Evolutionary conservation across 352 stramenopile genomes (phyloP), one percentile per base, ranked within the genome.

Genomic region (Pythium guiyangense): DNA sequence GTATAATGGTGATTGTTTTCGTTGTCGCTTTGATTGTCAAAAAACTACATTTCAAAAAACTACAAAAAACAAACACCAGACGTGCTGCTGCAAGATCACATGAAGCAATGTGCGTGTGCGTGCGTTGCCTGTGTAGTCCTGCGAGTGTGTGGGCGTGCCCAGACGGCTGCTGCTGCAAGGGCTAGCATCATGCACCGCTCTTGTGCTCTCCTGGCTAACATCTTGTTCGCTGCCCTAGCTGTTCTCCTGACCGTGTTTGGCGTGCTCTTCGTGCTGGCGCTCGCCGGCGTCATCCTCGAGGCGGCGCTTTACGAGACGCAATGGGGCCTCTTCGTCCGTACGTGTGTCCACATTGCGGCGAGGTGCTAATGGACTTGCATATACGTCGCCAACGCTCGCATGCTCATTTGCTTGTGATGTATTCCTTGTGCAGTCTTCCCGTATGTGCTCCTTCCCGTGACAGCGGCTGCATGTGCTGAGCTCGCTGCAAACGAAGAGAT

Each of bases 251-350:
- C 53, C 37, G 46, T 81, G 51, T 77, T 75, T 44, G 70, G 74
- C 18, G 54, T 44, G n/a, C 64, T 89, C 44, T 74, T 88, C 49
- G 39, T 86, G 46, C 54, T 86, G 54, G 80, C 80, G 46, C 65
- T 88, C 17, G 51, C 80, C 29, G 68, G 69, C n/a, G 66, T 87
- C 12, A 74, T 84, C 26, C 64, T 90, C 14, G 73, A 77, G 35
- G 80, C 79, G 9, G 60, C 72, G n/a, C 70, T 75, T 50, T 87
- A 88, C 46, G 55, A 63, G 18, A 87, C 79, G 14, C 65, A 79
- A 48, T 89, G 79, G 76, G 79, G 79, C 8, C 59, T 87, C 18
- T 89, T 89, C 67, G 69, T 89, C 29, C 55, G 79, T 89, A 75
- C 26, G 59, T 27, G 22, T 22, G 22, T 22, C 22, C 22, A 22